Evolutionary conservation across 1,284 basidiomycete genomes (phyloP), one percentile per base, ranked within the genome.

Genomic region (Naganishia sp.): DNA sequence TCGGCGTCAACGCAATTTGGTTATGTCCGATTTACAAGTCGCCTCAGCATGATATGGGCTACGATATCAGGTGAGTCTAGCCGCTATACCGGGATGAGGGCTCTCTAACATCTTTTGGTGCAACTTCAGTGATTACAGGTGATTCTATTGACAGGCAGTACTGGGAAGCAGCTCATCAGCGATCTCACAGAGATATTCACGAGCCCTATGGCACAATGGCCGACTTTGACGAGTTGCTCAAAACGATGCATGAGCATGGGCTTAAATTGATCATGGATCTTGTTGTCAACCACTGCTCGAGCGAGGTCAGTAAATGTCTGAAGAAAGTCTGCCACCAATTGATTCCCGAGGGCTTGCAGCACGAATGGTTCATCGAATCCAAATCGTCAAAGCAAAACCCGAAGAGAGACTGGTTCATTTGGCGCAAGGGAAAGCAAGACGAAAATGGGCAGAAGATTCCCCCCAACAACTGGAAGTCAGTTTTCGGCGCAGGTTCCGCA

Each of bases 381-480:
- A 72, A 76, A 39, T 72, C 70, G 6, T 77, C 75, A n/a, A 75
- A 75, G 66, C 67, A 72, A 45, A 79, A 74, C 71, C 75, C 79
- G 6, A 82, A 83, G 72, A 71, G 80, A 7, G 79, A 83, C 69
- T 83, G 79, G 78, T 82, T 81, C 72, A 79, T 76, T 73, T 82
- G 81, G 81, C 71, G 75, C 21, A 64, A 70, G 42, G 71, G 76
- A 39, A 80, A 74, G 63, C 71, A 72, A 64, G 74, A 77, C 46
- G 74, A 73, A 5, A 66, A 76, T 25, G 77, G 78, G 3, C 65
- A 74, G 43, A 57, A 72, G 3, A 44, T 72, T 0, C 76, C 76
- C 7, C 82, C 82, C 3, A 82, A 81, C 74, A 83, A 83, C 74
- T 84, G 83, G 83, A 71, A 72, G 7, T 59, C 55, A 33, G 61